phyloP scores from a whole-genome alignment of 352 stramenopile species.

The Phytophthora meadii region DNA sequence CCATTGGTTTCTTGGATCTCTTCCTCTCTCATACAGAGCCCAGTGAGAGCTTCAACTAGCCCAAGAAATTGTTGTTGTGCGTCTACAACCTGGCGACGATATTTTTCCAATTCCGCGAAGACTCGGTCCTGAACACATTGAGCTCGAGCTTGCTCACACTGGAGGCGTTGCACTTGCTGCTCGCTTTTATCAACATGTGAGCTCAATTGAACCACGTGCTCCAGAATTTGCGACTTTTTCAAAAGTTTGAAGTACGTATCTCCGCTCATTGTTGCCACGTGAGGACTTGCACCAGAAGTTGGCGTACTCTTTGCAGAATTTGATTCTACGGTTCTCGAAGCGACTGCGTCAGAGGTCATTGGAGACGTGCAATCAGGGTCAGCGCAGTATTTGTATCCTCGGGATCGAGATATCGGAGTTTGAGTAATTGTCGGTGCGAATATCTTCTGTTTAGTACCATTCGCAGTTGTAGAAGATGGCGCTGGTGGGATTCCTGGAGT shows the following conservation, averaged over 20 bases:
- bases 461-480: slow-evolving; percentile 8
- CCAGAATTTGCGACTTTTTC: slow-evolving; percentile 72
- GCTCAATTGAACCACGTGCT: slow-evolving; percentile 57
- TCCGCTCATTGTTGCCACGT: slow-evolving; percentile 44
- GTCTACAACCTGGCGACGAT: slow-evolving; percentile 60
- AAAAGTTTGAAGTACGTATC: slow-evolving; percentile 73
- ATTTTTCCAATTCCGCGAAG: slow-evolving; percentile 60
- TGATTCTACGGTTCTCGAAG: slow-evolving; percentile 12
- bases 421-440: slow-evolving; percentile 18
- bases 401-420: slow-evolving; percentile 10
- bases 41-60: slow-evolving; percentile 56
- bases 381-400: slow-evolving; percentile 44
- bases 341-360: neutral
- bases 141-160: slow-evolving; percentile 51
- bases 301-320: slow-evolving; percentile 1
- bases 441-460: slow-evolving; percentile 10
- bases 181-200: slow-evolving; percentile 49
- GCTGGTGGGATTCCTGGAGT: slow-evolving; percentile 17
- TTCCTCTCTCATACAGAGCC: slow-evolving; percentile 49
- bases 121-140: slow-evolving; percentile 61
- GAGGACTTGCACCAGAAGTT: slow-evolving; percentile 8
- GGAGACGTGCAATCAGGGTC: slow-evolving; percentile 41
- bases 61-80: slow-evolving; percentile 60
- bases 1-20: slow-evolving; percentile 28
- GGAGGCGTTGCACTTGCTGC: slow-evolving; percentile 49